Conservation (phyloP, 805 yeast genomes). For the Pichia insulana region DNA sequence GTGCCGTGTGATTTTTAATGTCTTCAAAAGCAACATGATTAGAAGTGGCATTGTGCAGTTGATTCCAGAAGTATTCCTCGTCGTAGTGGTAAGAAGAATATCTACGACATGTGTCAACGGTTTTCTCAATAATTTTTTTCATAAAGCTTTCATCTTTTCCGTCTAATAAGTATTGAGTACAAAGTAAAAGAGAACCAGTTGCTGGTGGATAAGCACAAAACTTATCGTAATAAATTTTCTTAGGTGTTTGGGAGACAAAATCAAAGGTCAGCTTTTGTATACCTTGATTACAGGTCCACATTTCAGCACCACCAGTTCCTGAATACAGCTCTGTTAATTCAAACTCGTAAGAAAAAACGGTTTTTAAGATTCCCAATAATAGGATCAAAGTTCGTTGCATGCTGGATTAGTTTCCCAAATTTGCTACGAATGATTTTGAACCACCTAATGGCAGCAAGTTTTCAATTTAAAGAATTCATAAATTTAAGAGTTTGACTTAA, state of each 20-base stretch:
- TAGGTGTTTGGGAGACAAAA: constrained; percentile 2
- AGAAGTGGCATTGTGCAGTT: constrained; percentile 26
- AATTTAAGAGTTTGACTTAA: no score
- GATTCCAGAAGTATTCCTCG: constrained; percentile 16
- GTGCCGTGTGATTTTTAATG: constrained; percentile 6
- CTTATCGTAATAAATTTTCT: constrained; percentile 1
- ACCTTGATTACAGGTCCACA: constrained; percentile 12
- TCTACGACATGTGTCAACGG: constrained; percentile 2
- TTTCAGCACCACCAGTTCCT: constrained; percentile 8
- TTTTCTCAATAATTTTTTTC: constrained; percentile 2
- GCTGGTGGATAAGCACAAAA: constrained; percentile 16
- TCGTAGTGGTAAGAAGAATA: constrained; percentile 10
- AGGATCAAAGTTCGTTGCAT: no score
- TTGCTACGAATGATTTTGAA: no score
- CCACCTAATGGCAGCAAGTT: no score
- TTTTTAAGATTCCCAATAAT: no score
- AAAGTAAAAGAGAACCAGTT: constrained; percentile 12
- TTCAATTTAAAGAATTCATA: no score
- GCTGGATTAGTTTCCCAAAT: no score
- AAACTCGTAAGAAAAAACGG: no score
- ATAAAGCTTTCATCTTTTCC: constrained; percentile 1
- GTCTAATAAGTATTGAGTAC: constrained; percentile 7
- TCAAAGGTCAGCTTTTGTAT: constrained; percentile 8
- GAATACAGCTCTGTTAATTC: no score
- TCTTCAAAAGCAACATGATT: constrained; percentile 10